Base-by-base conservation (phyloP, 176 grass and related monocot species). In the Secale cereale region DNA sequence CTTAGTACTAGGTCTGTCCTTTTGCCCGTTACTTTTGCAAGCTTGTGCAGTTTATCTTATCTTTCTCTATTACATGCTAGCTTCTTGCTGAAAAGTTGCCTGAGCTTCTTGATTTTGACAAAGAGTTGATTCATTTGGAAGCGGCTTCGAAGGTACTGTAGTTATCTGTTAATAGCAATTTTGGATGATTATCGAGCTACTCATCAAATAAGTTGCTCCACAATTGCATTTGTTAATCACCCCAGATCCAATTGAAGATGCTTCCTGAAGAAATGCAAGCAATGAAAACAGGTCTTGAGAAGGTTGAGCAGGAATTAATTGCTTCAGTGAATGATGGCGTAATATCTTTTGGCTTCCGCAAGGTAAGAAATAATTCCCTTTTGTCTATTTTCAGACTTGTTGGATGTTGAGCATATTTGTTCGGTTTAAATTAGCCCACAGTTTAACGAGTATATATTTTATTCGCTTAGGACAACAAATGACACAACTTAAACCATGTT, bases 71-170 rank as follows among this genome's bases (percentile, higher is more conserved):
- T 72, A 71, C 65, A 37, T 82, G 86, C 61, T 81, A 98, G 96
- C 91, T 98, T 86, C 88, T 98, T 83, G 89, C 89, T 82, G 93
- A 95, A 76, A 98, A 95, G 87, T 89, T 92, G 93, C 91, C 93
- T 48, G 87, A 98, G 78, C 87, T 98, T 69, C 91, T 98, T 93
- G 96, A 98, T 98, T 98, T 98, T 90, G 93, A 90, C 85, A 98
- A 95, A 85, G 96, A 98, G 57, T 90, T 98, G 79, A 86, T 92
- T 86, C 93, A 95, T 91, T 80, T 98, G 93, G 96, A 98, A 98
- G 91, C 96, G 78, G 91, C 96, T 65, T 95, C 96, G 43, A 98
- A 98, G 96, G 96, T 98, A 91, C 45, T 78, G 56, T 33, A 50
- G 61, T 65, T 66, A 81, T 61, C 5, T 64, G 9, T 76, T 52